phyloP scores from a whole-genome alignment of 2,329 filamentous ascomycete genomes.

The Trematosphaeria pertusa region DNA sequence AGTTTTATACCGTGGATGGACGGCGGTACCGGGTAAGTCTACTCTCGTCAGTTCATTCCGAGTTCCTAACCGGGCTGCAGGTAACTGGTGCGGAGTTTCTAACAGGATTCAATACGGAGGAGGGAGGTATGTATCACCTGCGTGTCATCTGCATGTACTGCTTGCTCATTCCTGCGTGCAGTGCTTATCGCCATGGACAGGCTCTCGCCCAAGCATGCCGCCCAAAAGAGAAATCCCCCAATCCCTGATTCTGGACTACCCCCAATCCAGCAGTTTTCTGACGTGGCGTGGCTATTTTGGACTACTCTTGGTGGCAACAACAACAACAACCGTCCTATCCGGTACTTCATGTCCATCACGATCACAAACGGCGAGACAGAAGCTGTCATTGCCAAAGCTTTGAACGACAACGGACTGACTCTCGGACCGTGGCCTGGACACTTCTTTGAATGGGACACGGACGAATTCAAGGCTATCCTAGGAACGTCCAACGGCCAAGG shows the following conservation, averaged over 20 bases:
- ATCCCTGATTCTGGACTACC: constrained; percentile 19
- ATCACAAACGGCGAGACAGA: constrained; percentile 23
- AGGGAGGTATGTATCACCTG: constrained; percentile 10
- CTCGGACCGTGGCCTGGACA: constrained; percentile 24
- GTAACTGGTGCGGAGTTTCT: constrained; percentile 21
- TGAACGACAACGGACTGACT: constrained; percentile 12
- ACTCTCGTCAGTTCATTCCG: too few relatives aligned
- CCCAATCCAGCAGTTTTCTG: constrained; percentile 24
- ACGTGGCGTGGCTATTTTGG: constrained; percentile 20
- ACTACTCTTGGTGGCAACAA: constrained; percentile 1
- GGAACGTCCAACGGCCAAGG: constrained; percentile 4
- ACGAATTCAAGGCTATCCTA: constrained; percentile 24
- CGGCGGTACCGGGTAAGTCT: too few relatives aligned
- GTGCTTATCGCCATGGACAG: constrained; percentile 26
- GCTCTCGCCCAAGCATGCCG: constrained; percentile 17
- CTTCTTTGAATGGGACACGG: constrained; percentile 18
- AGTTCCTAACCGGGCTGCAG: too few relatives aligned
- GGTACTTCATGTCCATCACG: constrained; percentile 23
- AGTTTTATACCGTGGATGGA: too few relatives aligned
- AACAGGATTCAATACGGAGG: constrained; percentile 18
- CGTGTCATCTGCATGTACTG: background rate
- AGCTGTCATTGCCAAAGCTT: constrained; percentile 15
- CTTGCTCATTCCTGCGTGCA: background rate
- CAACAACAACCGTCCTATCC: constrained; percentile 12
- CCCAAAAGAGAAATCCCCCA: constrained; percentile 14